Evolutionary conservation across 2,329 filamentous ascomycete species (phyloP), one percentile per base, ranked within the genome.

Genomic region (Albifimbria verrucaria): DNA sequence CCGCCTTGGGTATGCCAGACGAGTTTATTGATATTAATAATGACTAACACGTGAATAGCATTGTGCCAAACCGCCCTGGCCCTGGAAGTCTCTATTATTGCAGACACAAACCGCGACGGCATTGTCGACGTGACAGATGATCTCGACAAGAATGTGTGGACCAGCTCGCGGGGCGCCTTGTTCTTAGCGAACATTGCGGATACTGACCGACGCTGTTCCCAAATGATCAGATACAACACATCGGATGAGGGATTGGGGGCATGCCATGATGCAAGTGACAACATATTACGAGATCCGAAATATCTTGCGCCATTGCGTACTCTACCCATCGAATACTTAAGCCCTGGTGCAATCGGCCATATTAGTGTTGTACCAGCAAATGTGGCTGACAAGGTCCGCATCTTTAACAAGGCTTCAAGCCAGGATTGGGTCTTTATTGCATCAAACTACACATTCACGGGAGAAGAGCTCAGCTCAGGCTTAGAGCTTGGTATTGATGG

Each of bases 131-230:
- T 20, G 17, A 52, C 56, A 0, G 66, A 72, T 41, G 21, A 55
- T 0, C 9, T 9, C 0, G 55, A 53, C 4, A 72, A 68, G 53
- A 25, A 52, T 0, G 25, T 32, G 0, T 68, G 65, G 66, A 63
- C 63, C 0, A 6, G 50, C 1, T 22, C 47, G 0, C 52, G 51
- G 2, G 70, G 71, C 3, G 69, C 71, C 2, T 59, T 74, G 1
- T 68, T 74, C 32, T 60, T 74, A 0, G 59, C 71, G 2, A 72
- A 71, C 25, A 67, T 73, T 2, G 71, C 68, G 10, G 71, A 73
- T 42, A 64, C 62, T 0, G 47, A 59, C 25, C 26, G 45, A 5
- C 68, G 71, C 6, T 73, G 70, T 47, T 60, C 66, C 0, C 58
- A 55, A 11, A 44, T 39, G n/a, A 39, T n/a, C 36, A 28, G 45